phyloP scores from a whole-genome alignment of 2,329 filamentous ascomycete species.

The Ceratocystis harringtonii region DNA sequence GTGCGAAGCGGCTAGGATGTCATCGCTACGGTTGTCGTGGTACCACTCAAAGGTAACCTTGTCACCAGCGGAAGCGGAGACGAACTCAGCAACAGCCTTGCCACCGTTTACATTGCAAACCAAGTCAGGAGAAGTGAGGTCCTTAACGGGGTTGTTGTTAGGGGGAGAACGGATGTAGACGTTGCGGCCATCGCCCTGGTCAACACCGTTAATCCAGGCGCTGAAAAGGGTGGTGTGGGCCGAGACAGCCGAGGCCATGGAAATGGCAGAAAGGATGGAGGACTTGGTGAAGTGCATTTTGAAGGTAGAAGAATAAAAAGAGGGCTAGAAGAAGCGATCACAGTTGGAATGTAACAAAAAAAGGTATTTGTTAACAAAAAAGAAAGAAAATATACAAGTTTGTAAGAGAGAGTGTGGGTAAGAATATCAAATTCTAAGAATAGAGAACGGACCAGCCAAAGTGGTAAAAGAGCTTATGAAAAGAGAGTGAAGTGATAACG shows the following conservation, averaged over 20 bases:
- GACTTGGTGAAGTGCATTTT: constrained; percentile 16
- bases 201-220: constrained; percentile 33
- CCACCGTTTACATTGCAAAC: constrained; percentile 32
- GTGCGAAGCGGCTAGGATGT: constrained; percentile 39
- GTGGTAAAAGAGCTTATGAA: constrained; percentile 2
- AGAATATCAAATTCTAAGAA: constrained; percentile 11
- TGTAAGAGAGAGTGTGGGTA: neutral
- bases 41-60: constrained; percentile 36
- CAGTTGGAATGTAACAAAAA: constrained; percentile 5
- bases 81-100: constrained; percentile 27
- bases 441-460: constrained; percentile 10
- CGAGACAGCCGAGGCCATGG: constrained; percentile 27
- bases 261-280: constrained; percentile 23
- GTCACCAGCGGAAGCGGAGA: constrained; percentile 33
- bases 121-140: constrained; percentile 28
- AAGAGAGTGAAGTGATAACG: constrained; percentile 6
- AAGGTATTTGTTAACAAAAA: neutral
- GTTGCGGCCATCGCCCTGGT: constrained; percentile 29
- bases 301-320: neutral
- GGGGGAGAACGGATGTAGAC: constrained; percentile 32
- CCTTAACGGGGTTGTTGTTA: constrained; percentile 32
- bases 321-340: neutral
- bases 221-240: constrained; percentile 34
- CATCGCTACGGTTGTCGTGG: constrained; percentile 35
- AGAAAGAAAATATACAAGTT: neutral